Conservation (phyloP, 371 early-diverging fungal species). For the Mucor irregularis region DNA sequence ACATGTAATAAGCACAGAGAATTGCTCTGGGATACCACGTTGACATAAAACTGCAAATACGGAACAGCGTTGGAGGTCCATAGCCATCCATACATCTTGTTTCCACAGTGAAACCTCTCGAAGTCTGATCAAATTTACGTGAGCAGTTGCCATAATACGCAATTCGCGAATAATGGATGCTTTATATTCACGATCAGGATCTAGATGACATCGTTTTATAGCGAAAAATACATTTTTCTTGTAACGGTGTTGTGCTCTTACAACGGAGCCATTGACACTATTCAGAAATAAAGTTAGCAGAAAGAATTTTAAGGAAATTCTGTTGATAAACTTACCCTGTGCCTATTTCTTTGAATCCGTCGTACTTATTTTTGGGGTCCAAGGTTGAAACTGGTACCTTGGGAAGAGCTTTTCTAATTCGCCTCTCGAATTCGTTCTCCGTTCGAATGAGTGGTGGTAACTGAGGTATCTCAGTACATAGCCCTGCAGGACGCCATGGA, state of each 20-base stretch:
- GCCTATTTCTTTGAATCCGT: constrained; percentile 49
- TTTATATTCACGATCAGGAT: constrained; percentile 52
- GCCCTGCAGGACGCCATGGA: constrained; percentile 48
- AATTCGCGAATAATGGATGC: constrained; percentile 50
- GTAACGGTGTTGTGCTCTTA: constrained; percentile 39
- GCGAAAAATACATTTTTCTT: constrained; percentile 46
- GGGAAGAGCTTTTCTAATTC: constrained; percentile 47
- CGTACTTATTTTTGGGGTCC: constrained; percentile 48
- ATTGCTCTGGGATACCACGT: constrained; percentile 54
- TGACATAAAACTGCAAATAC: constrained; percentile 54
- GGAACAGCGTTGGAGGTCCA: constrained; percentile 50
- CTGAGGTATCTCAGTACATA: constrained; percentile 41
- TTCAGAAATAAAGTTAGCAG: neutral
- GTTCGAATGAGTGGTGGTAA: constrained; percentile 40
- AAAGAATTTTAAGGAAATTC: neutral
- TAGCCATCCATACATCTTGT: constrained; percentile 55
- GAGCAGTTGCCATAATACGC: constrained; percentile 52
- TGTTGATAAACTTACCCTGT: constrained; percentile 38
- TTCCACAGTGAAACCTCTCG: constrained; percentile 51
- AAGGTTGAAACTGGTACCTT: constrained; percentile 38
- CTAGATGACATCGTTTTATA: constrained; percentile 50
- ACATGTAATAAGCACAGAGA: constrained; percentile 42
- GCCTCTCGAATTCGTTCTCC: constrained; percentile 42
- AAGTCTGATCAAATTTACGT: constrained; percentile 43
- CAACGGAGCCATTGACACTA: constrained; percentile 54